Evolutionary conservation across 805 yeast species (phyloP).

Genomic region (Lipomyces yamanashiensis): DNA sequence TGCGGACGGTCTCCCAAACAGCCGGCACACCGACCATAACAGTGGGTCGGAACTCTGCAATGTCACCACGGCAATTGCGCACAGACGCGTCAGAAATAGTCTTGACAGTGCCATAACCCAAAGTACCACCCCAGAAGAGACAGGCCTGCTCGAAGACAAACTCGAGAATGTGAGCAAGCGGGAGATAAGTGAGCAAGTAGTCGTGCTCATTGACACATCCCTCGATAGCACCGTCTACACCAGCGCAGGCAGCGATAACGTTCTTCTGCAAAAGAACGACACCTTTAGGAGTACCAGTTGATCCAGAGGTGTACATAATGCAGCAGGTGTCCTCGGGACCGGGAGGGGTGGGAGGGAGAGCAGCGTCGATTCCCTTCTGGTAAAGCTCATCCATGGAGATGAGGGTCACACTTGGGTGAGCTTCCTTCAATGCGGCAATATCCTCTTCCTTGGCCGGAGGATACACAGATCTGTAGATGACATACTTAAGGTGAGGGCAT

Average conservation of each 20-base stretch:
- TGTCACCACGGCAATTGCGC: conserved; percentile 85
- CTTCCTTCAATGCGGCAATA: conserved; percentile 59
- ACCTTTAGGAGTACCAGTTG: conserved; percentile 86
- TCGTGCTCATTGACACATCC: conserved; percentile 66
- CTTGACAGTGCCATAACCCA: conserved; percentile 92
- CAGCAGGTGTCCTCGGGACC: conserved; percentile 65
- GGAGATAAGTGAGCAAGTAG: conserved; percentile 83
- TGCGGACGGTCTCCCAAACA: conserved; percentile 94
- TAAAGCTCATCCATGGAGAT: conserved; percentile 63
- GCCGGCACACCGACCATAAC: conserved; percentile 99
- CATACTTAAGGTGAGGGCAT: conserved; percentile 63
- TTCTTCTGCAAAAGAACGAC: conserved; percentile 69
- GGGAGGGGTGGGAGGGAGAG: conserved; percentile 53
- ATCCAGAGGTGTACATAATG: conserved; percentile 87
- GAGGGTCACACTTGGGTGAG: conserved; percentile 79
- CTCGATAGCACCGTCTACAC: conserved; percentile 61
- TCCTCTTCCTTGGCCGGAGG: conserved; percentile 51
- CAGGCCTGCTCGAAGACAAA: conserved; percentile 78
- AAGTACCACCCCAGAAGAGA: conserved; percentile 85
- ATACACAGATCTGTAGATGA: conserved; percentile 67
- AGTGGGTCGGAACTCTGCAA: conserved; percentile 85
- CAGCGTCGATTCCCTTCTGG: conserved; percentile 62
- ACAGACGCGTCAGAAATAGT: conserved; percentile 83
- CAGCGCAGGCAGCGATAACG: conserved; percentile 84
- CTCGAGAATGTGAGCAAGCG: conserved; percentile 96